Evolutionary conservation across 1,284 basidiomycete genomes (phyloP).

Genomic region (Puccinia horiana): DNA sequence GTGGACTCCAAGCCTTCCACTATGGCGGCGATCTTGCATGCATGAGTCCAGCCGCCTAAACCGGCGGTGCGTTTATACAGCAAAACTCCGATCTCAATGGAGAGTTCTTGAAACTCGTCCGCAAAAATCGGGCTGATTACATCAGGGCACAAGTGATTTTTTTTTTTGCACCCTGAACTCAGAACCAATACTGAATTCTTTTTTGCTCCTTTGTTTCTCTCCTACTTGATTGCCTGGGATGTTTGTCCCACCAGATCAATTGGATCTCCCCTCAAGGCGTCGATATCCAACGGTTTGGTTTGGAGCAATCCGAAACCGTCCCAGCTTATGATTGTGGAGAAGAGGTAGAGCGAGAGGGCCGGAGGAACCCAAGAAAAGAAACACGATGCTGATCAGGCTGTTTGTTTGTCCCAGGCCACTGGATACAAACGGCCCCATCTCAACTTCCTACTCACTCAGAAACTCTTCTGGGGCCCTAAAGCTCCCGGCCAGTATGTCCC

Average conservation of each 20-base stretch:
- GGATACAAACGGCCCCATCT: constrained; percentile 32
- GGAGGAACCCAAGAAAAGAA: background rate
- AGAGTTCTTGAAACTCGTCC: constrained; percentile 35
- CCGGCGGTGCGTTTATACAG: constrained; percentile 22
- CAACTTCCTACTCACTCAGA: constrained; percentile 12
- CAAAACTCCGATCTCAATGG: constrained; percentile 45
- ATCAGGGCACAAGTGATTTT: constrained; percentile 24
- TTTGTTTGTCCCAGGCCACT: constrained; percentile 16
- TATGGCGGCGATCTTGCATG: constrained; percentile 28
- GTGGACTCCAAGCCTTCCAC: constrained; percentile 6
- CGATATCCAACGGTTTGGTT: constrained; percentile 7
- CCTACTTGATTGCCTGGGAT: background rate
- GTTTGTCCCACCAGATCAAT: constrained; percentile 1
- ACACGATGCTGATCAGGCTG: background rate
- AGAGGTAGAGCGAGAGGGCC: background rate
- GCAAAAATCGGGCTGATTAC: constrained; percentile 29
- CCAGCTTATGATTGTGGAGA: constrained; percentile 40
- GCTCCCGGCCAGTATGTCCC: constrained; percentile 25
- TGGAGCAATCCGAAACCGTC: background rate
- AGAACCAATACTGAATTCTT: background rate
- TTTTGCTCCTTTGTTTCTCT: background rate
- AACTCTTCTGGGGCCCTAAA: constrained; percentile 13
- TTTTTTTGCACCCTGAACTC: background rate
- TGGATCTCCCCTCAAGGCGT: background rate
- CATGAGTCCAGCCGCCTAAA: constrained; percentile 20